These are phyloP conservation scores for Cotoneaster glaucophyllus DNA, from an alignment of 306 rosid genomes.

Conservation along the genomic window DNA sequence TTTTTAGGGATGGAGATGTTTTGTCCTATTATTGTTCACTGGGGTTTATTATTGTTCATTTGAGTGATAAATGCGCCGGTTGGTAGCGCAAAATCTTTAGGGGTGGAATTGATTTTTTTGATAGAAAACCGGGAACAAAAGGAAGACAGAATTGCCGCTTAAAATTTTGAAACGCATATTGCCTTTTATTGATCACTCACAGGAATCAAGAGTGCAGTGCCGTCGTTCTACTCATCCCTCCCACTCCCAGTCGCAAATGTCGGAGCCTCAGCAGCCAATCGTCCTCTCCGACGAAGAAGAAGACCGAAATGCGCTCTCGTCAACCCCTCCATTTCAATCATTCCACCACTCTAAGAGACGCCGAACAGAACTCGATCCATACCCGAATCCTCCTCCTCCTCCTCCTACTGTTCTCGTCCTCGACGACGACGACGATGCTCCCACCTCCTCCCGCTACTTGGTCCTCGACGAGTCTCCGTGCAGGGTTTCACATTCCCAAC, in stretches of 20 bases:
- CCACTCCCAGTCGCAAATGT: slow-evolving; percentile 3
- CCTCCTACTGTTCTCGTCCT: slow-evolving; percentile 37
- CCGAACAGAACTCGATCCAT: slow-evolving; percentile 31
- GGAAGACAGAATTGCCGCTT: neutral
- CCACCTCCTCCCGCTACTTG: slow-evolving; percentile 29
- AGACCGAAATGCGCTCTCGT: slow-evolving; percentile 23
- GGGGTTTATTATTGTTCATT: no score
- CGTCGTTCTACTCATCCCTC: neutral
- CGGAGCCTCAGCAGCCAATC: slow-evolving; percentile 43
- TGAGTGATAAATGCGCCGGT: no score
- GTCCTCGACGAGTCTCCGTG: slow-evolving; percentile 74
- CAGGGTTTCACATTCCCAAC: slow-evolving; percentile 41
- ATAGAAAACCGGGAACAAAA: no score
- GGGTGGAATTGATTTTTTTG: no score
- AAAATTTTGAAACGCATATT: neutral
- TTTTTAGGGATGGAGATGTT: no score
- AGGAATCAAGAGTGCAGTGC: neutral
- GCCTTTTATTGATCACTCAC: neutral
- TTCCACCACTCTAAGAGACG: slow-evolving; percentile 45
- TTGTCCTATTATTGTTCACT: no score
- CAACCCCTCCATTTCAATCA: slow-evolving; percentile 34
- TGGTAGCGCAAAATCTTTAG: no score
- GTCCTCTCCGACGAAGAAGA: slow-evolving; percentile 75
- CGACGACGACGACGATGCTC: slow-evolving; percentile 44
- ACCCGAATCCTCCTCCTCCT: slow-evolving; percentile 18